Evolutionary conservation across 164 flowering plant genomes (phyloP).

Genomic region (Amborella trichopoda): DNA sequence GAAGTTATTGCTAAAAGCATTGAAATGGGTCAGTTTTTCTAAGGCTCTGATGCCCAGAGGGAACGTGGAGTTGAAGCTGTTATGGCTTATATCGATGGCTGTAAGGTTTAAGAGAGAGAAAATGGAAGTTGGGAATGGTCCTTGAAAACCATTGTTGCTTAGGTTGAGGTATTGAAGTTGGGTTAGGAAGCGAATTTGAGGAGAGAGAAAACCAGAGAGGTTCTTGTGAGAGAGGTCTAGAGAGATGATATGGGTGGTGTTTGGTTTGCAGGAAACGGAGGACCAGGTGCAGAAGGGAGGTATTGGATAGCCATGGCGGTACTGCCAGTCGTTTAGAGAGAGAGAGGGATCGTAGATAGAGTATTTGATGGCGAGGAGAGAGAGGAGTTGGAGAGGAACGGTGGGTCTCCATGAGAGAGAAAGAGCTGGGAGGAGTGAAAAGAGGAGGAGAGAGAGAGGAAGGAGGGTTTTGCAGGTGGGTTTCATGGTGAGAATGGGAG

Average conservation of each 20-base stretch:
- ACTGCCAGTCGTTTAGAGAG: conserved; percentile 53
- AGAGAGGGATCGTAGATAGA: conserved; percentile 53
- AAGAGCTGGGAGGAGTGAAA: conserved; percentile 8
- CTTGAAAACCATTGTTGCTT: conserved; percentile 56
- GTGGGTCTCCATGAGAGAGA: conserved; percentile 12
- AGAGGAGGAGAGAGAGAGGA: conserved; percentile 2
- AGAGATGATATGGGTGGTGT: conserved; percentile 22
- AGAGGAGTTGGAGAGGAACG: conserved; percentile 24
- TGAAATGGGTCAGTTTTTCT: conserved; percentile 28
- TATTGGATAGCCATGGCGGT: conserved; percentile 5
- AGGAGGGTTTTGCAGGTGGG: too few species aligned
- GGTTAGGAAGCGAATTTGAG: conserved; percentile 28
- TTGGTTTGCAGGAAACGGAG: conserved; percentile 52
- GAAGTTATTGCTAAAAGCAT: conserved; percentile 84
- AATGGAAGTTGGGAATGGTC: conserved; percentile 40
- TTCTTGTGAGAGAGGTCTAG: conserved; percentile 70
- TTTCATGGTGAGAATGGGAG: too few species aligned
- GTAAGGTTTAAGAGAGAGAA: conserved; percentile 38
- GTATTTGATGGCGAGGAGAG: conserved; percentile 62
- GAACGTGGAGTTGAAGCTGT: conserved; percentile 50
- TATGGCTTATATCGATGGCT: conserved; percentile 69
- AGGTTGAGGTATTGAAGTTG: conserved; percentile 47
- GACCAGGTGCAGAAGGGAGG: conserved; percentile 85
- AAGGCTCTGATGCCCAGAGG: conserved; percentile 60
- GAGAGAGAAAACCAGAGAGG: conserved; percentile 61